Conservation (phyloP, 352 stramenopile genomes). For the Phytopythium cucurbitacearum region DNA sequence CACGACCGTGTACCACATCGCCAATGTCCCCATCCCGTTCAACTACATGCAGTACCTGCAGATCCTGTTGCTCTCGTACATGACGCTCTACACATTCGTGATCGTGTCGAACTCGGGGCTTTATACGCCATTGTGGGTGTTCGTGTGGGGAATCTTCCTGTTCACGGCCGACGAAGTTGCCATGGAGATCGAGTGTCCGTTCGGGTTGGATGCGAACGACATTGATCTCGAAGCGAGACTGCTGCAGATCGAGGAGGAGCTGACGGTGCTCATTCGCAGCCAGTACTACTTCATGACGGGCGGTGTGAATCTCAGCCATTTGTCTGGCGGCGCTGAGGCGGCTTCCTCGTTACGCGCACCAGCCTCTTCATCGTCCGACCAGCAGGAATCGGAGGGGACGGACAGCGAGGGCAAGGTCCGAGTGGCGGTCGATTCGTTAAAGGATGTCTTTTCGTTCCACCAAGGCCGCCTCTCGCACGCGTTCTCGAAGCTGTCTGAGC, state of each 20-base stretch:
- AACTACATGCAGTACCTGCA: slow-evolving; percentile 86
- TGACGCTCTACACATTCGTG: slow-evolving; percentile 83
- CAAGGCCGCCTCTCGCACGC: slow-evolving; percentile 54
- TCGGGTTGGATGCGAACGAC: slow-evolving; percentile 76
- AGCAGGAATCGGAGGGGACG: neutral
- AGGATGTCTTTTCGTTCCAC: slow-evolving; percentile 46
- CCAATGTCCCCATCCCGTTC: slow-evolving; percentile 83
- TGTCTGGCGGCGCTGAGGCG: slow-evolving; percentile 2
- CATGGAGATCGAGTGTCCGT: slow-evolving; percentile 82
- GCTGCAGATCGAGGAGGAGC: slow-evolving; percentile 77
- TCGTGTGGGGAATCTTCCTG: slow-evolving; percentile 74
- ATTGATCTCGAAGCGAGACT: slow-evolving; percentile 73
- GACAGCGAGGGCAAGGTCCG: neutral
- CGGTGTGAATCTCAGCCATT: slow-evolving; percentile 28
- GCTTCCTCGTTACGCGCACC: neutral
- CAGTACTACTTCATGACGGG: slow-evolving; percentile 80
- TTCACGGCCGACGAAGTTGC: slow-evolving; percentile 81
- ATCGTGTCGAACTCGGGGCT: slow-evolving; percentile 69
- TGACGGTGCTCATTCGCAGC: slow-evolving; percentile 74
- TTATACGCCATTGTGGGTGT: slow-evolving; percentile 78
- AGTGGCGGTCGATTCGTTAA: neutral
- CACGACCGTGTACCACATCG: slow-evolving; percentile 82
- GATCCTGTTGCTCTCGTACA: slow-evolving; percentile 62
- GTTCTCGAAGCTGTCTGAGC: slow-evolving; percentile 18
- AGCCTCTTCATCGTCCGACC: neutral